Evolutionary conservation across 345 rosid species (phyloP).

Genomic region (Hibiscus mutabilis): DNA sequence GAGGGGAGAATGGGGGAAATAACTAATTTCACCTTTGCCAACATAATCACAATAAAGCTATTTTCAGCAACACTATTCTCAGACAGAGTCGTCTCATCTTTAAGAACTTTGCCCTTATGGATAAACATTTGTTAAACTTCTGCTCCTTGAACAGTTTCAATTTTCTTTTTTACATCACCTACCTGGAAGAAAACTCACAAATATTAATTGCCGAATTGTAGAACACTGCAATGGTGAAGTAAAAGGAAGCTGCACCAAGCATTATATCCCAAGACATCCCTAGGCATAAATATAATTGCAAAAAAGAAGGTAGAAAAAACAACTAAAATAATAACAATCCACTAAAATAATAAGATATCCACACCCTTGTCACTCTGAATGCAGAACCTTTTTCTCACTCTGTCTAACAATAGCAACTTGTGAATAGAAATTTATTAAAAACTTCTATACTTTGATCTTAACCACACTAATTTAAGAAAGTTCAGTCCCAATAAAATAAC

Average conservation of each 20-base stretch:
- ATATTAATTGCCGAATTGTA: neutral
- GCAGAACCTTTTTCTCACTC: neutral
- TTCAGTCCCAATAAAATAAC: neutral
- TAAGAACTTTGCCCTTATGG: slow-evolving; percentile 78
- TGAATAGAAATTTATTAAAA: neutral
- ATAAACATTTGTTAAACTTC: slow-evolving; percentile 71
- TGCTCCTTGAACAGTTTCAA: slow-evolving; percentile 62
- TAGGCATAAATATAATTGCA: neutral
- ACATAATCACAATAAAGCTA: slow-evolving; percentile 77
- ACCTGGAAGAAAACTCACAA: slow-evolving; percentile 32
- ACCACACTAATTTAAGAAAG: neutral
- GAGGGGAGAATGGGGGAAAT: neutral
- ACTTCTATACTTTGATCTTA: neutral
- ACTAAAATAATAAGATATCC: too few relatives aligned
- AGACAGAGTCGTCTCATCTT: slow-evolving; percentile 63
- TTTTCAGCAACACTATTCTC: slow-evolving; percentile 71
- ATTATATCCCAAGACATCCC: neutral
- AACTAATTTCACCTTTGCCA: slow-evolving; percentile 47
- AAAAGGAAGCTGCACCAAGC: neutral
- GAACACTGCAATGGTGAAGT: neutral
- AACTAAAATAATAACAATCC: neutral
- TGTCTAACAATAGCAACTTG: neutral
- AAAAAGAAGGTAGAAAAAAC: neutral
- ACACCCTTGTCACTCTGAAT: too few relatives aligned
- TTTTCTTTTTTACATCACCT: slow-evolving; percentile 64